A percentile compares a stretch with the other conserved stretches of the same genome.
phyloP scores from a whole-genome alignment of 2,329 filamentous ascomycete genomes.

The Didymosphaeria variabile region DNA sequence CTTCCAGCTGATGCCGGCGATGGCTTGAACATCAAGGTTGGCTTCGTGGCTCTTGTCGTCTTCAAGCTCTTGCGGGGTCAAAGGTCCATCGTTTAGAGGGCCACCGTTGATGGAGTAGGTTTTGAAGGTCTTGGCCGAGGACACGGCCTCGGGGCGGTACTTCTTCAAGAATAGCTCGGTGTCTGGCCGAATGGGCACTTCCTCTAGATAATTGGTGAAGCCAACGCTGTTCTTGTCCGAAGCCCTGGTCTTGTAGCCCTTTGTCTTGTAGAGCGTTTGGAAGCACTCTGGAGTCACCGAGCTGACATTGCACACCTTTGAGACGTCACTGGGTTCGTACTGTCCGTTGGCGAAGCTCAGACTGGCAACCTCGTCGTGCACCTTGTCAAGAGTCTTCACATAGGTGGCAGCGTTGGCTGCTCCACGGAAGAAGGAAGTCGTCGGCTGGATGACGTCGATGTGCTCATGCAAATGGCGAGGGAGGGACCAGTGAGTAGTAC shows the following conservation, averaged over 20 bases:
- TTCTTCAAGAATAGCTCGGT: slow-evolving; percentile 64
- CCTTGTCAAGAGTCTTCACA: slow-evolving; percentile 23
- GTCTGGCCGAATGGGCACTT: slow-evolving; percentile 63
- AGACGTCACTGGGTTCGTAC: slow-evolving; percentile 41
- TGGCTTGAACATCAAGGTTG: slow-evolving; percentile 71
- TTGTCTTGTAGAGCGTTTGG: slow-evolving; percentile 63
- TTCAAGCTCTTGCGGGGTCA: slow-evolving; percentile 43
- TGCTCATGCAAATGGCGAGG: slow-evolving; percentile 65
- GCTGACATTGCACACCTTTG: slow-evolving; percentile 59
- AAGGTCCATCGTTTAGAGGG: slow-evolving; percentile 55
- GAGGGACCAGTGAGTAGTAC: slow-evolving; percentile 67
- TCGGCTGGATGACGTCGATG: slow-evolving; percentile 69
- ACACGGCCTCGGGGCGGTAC: slow-evolving; percentile 62
- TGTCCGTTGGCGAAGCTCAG: slow-evolving; percentile 21
- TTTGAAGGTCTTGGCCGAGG: slow-evolving; percentile 63
- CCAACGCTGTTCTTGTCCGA: slow-evolving; percentile 56
- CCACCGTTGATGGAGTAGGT: slow-evolving; percentile 67
- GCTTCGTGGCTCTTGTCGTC: slow-evolving; percentile 62
- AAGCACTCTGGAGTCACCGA: slow-evolving; percentile 64
- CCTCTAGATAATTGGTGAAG: slow-evolving; percentile 60
- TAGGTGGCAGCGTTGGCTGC: slow-evolving; percentile 36
- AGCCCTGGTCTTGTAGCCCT: slow-evolving; percentile 60
- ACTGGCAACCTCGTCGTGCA: slow-evolving; percentile 21
- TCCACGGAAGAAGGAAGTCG: slow-evolving; percentile 63
- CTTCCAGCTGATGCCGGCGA: slow-evolving; percentile 64